These are phyloP conservation scores for Fusarium sp. DNA, from an alignment of 2,329 filamentous ascomycete genomes.

Conservation along the genomic window DNA sequence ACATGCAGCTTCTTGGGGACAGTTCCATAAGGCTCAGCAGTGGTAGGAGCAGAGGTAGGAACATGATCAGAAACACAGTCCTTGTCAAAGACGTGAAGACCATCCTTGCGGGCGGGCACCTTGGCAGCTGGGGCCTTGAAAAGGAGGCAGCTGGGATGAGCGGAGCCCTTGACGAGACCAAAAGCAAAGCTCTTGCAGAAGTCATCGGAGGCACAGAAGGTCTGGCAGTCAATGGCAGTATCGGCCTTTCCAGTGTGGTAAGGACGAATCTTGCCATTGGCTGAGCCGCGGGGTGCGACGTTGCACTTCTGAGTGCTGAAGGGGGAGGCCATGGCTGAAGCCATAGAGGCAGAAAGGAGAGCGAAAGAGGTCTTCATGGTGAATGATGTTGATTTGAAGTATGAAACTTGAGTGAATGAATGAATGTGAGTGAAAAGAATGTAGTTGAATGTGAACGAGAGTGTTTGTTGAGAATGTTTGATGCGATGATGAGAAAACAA, in stretches of 20 bases:
- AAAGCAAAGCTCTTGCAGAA: constrained; percentile 4
- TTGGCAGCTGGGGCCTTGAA: not conserved
- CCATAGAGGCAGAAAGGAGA: constrained; percentile 5
- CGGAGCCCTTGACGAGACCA: not conserved
- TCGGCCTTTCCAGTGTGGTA: not conserved
- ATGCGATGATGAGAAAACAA: not conserved
- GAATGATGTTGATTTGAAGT: not conserved
- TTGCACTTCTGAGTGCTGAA: constrained; percentile 3
- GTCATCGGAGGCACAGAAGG: constrained; percentile 3
- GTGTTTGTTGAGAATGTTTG: not conserved
- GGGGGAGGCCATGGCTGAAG: not conserved
- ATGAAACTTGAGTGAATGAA: not conserved
- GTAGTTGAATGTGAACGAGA: not conserved
- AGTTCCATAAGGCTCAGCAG: constrained; percentile 1
- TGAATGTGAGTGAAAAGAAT: not conserved
- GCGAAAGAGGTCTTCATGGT: constrained; percentile 14
- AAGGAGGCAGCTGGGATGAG: not conserved
- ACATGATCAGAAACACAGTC: not conserved
- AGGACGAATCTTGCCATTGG: not conserved
- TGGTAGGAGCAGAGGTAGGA: constrained; percentile 4
- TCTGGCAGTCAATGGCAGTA: constrained; percentile 8
- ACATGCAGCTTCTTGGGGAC: not conserved
- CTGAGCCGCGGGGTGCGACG: not conserved
- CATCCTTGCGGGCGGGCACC: not conserved
- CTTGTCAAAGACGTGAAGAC: constrained; percentile 10